Evolutionary conservation across 1,284 basidiomycete species (phyloP), one percentile per base, ranked within the genome.

Genomic region (Vanrija humicola): DNA sequence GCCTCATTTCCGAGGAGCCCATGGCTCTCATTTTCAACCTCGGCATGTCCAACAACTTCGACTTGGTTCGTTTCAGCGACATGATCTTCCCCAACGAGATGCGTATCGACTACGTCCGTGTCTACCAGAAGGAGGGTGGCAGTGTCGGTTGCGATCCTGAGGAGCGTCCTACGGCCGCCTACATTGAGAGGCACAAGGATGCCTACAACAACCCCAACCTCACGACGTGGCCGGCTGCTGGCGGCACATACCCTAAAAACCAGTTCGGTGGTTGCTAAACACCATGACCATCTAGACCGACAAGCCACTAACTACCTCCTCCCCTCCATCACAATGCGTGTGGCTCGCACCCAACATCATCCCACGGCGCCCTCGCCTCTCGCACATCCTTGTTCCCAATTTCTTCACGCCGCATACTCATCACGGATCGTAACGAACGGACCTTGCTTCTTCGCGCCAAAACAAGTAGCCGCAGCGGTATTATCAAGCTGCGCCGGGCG

Each of bases 1-100:
- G 90, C 51, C 66, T 90, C 40, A 83, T 93, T 50, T 79, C 89
- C 7, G 88, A 91, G 67, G 89, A 90, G 66, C 88, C 88, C 2
- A 85, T 77, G 76, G 64, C 70, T 18, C 40, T 84, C 75, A 79
- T 86, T n/a, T 55, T 57, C 55, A 58, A 58, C 57, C 25, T 56
- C 18, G 67, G 69, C 40, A 68, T 75, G 72, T 77, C 77, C 12
- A 72, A 78, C 64, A 75, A 74, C 43, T 79, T 79, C 71, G 74
- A 78, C 56, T 65, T 58, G 16, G 75, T 78, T 56, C 70, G 78
- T 56, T 75, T 76, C 46, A 52, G 47, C 3, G 55, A 73, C 43
- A 61, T 80, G 47, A 64, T 58, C 12, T 78, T 79, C 67, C 79
- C 79, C 19, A 78, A 78, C 39, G 69, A 76, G 44, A 70, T 79